Conservation (phyloP, 768 basidiomycete species). For the Strobilomyces echinocephalus region DNA sequence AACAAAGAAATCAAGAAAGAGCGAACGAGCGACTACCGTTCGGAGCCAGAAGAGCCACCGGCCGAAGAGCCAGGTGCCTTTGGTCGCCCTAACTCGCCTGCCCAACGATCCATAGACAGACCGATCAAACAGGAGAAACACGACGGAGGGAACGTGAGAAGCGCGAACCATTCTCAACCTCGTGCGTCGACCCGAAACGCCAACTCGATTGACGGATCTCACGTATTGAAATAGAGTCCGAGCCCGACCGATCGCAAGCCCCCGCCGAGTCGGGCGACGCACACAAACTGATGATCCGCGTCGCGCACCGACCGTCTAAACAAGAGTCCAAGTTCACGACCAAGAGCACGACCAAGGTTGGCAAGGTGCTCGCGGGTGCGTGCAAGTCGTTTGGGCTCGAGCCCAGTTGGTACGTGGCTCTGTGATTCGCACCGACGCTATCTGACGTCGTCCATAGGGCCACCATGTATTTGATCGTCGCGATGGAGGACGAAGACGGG, state of each 20-base stretch:
- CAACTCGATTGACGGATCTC: background rate
- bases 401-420: slow-evolving; percentile 7
- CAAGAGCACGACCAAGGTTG: slow-evolving; percentile 30
- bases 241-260: background rate
- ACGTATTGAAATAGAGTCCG: background rate
- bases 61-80: slow-evolving; percentile 2
- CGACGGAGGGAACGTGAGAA: background rate
- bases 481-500: slow-evolving; percentile 23
- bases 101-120: slow-evolving; percentile 5
- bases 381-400: slow-evolving; percentile 30
- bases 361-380: slow-evolving; percentile 22
- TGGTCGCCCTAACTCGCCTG: background rate
- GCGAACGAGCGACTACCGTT: background rate
- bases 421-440: background rate
- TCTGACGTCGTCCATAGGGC: slow-evolving; percentile 11
- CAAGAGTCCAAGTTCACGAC: slow-evolving; percentile 31
- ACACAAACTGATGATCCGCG: slow-evolving; percentile 26
- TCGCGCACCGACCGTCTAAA: slow-evolving; percentile 26
- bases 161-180: background rate
- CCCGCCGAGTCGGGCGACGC: slow-evolving; percentile 5
- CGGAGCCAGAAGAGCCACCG: background rate
- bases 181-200: slow-evolving; percentile 8
- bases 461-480: slow-evolving; percentile 23
- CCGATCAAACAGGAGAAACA: slow-evolving; percentile 18
- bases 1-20: slow-evolving; percentile 4